These are phyloP conservation scores for Leonotis leonurus DNA, from an alignment of 257 asterid species.

Conservation along the genomic window DNA sequence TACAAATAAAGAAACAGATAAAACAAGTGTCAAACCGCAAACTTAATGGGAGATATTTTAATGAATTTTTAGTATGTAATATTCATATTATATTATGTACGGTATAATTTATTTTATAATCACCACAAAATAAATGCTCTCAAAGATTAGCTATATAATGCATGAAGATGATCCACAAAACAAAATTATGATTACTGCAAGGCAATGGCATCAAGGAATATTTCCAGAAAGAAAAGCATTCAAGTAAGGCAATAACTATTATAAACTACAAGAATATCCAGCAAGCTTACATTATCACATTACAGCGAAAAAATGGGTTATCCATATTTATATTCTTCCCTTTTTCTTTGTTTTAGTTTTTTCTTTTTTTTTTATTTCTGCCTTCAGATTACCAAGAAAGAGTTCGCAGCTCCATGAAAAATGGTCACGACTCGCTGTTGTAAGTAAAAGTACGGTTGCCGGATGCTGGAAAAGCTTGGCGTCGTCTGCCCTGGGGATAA, in stretches of 20 bases:
- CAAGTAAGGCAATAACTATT: not conserved
- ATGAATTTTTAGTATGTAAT: no score
- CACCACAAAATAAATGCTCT: no score
- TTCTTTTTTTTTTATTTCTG: not conserved
- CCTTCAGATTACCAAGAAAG: not conserved
- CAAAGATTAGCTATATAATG: no score
- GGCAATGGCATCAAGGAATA: no score
- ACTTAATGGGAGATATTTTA: no score
- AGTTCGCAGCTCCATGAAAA: slow-evolving; percentile 37
- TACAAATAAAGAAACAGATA: no score
- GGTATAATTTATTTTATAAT: no score
- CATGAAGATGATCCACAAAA: no score
- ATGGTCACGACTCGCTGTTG: no score
- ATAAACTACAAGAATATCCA: not conserved
- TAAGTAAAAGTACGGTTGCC: slow-evolving; percentile 97
- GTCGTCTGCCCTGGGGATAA: slow-evolving; percentile 66
- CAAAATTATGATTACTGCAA: no score
- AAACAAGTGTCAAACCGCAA: no score
- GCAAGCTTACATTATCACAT: not conserved
- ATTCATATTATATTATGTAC: no score
- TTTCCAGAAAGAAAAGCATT: not conserved
- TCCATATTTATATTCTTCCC: not conserved
- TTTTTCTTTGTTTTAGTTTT: not conserved
- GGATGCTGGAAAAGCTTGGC: slow-evolving; percentile 88
- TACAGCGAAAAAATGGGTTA: slow-evolving; percentile 1